phyloP scores from a whole-genome alignment of 805 yeast genomes.

The Yamadazyma philogaea region DNA sequence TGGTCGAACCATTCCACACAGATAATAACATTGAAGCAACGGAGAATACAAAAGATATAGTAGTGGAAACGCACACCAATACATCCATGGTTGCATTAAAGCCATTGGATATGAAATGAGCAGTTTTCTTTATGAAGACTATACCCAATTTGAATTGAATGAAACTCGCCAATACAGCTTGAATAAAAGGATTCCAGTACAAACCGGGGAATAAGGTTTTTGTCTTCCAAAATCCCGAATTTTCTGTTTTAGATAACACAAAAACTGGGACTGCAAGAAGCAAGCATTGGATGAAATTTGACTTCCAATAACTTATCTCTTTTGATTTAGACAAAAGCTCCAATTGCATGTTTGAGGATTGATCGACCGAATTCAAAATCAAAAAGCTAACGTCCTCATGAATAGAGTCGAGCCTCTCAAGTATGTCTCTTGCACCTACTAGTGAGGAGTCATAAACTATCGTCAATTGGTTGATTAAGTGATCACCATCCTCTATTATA shows the following conservation, averaged over 20 bases:
- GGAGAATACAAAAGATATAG: slow-evolving; percentile 75
- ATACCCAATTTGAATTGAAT: slow-evolving; percentile 67
- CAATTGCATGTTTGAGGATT: slow-evolving; percentile 58
- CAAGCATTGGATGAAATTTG: slow-evolving; percentile 50
- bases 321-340: slow-evolving; percentile 62
- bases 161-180: slow-evolving; percentile 54
- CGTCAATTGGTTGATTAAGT: slow-evolving; percentile 29
- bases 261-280: slow-evolving; percentile 62
- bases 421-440: slow-evolving; percentile 63
- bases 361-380: slow-evolving; percentile 49
- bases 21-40: slow-evolving; percentile 54
- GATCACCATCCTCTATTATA: slow-evolving; percentile 9
- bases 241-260: slow-evolving; percentile 47
- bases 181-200: slow-evolving; percentile 59
- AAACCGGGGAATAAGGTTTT: slow-evolving; percentile 55
- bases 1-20: slow-evolving; percentile 37
- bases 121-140: slow-evolving; percentile 63
- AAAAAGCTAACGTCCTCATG: slow-evolving; percentile 54
- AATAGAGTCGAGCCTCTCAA: slow-evolving; percentile 44
- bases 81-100: slow-evolving; percentile 82
- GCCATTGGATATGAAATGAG: slow-evolving; percentile 61
- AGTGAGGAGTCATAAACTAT: slow-evolving; percentile 49
- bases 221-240: slow-evolving; percentile 28
- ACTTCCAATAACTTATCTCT: slow-evolving; percentile 72
- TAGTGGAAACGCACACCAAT: slow-evolving; percentile 76